Evolutionary conservation across 164 flowering plant species (phyloP).

Genomic region (Chloranthus sessilifolius): DNA sequence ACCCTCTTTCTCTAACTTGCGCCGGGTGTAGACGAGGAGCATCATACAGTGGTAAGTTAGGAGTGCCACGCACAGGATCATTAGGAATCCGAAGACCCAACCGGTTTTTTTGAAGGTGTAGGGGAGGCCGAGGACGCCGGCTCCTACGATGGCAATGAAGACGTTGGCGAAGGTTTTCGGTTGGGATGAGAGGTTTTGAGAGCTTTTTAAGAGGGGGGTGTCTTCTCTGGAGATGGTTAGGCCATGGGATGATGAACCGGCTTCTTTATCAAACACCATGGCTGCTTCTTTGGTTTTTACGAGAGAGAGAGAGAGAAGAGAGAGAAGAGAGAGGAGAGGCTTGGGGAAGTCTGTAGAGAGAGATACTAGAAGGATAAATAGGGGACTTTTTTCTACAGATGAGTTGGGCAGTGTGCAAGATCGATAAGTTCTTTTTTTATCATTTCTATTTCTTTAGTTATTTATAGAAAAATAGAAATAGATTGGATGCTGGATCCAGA

Average conservation of each 20-base stretch:
- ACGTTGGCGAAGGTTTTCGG: conserved; percentile 80
- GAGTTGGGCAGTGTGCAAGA: too few species aligned
- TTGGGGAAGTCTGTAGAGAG: too few species aligned
- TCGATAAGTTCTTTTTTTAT: too few species aligned
- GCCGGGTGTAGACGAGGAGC: conserved; percentile 49
- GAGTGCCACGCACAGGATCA: conserved; percentile 37
- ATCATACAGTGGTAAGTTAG: conserved; percentile 73
- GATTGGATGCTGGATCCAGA: too few species aligned
- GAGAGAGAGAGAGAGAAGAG: too few species aligned
- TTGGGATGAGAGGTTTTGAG: conserved; percentile 40
- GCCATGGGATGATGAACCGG: conserved; percentile 31
- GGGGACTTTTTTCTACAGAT: too few species aligned
- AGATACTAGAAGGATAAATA: too few species aligned
- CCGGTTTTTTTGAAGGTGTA: conserved; percentile 74
- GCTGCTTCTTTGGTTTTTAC: neutral
- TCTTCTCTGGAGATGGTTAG: conserved; percentile 39
- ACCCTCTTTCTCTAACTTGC: conserved; percentile 28
- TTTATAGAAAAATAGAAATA: too few species aligned
- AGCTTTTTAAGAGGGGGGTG: conserved; percentile 42
- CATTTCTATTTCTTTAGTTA: too few species aligned
- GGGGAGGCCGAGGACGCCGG: conserved; percentile 85
- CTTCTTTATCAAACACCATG: conserved; percentile 29
- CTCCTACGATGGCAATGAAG: conserved; percentile 82
- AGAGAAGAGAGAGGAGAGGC: too few species aligned
- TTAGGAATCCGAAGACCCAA: conserved; percentile 46